phyloP scores from a whole-genome alignment of 1,284 basidiomycete species.

The Cryptococcus jaspeensis region DNA sequence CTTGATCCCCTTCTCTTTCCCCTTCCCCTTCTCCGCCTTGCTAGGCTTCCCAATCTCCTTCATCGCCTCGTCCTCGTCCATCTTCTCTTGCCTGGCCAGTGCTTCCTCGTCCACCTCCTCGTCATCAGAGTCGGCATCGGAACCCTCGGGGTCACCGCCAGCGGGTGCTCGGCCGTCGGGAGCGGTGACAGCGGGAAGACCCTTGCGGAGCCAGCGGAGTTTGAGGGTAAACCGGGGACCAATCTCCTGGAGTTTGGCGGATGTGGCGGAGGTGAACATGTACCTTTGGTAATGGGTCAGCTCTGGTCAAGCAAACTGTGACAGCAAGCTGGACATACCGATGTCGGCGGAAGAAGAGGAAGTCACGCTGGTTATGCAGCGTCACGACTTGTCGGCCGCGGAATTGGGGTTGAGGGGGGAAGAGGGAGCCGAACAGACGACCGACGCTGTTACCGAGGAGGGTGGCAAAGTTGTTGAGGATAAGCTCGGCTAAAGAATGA shows the following conservation, averaged over 20 bases:
- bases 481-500: constrained; percentile 67
- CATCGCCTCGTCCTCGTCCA: constrained; percentile 46
- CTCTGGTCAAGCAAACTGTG: background rate
- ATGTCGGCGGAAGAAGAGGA: constrained; percentile 94
- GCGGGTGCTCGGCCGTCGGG: constrained; percentile 47
- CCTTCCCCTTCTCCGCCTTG: constrained; percentile 4
- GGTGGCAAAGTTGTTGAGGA: constrained; percentile 93
- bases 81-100: constrained; percentile 34
- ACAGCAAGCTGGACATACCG: constrained; percentile 56
- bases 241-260: constrained; percentile 94
- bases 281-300: constrained; percentile 59
- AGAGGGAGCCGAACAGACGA: constrained; percentile 89
- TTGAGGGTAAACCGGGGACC: constrained; percentile 97
- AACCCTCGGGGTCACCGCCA: constrained; percentile 60
- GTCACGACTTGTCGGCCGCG: constrained; percentile 97
- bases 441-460: constrained; percentile 90
- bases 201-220: constrained; percentile 82
- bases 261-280: constrained; percentile 85
- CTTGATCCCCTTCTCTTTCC: constrained; percentile 28
- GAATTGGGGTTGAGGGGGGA: constrained; percentile 92
- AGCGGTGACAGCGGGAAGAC: constrained; percentile 70
- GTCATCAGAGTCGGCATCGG: constrained; percentile 32
- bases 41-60: constrained; percentile 33
- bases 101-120: constrained; percentile 33
- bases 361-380: constrained; percentile 96